phyloP scores from a whole-genome alignment of 2,329 filamentous ascomycete species.

The Gaeumannomyces tritici region DNA sequence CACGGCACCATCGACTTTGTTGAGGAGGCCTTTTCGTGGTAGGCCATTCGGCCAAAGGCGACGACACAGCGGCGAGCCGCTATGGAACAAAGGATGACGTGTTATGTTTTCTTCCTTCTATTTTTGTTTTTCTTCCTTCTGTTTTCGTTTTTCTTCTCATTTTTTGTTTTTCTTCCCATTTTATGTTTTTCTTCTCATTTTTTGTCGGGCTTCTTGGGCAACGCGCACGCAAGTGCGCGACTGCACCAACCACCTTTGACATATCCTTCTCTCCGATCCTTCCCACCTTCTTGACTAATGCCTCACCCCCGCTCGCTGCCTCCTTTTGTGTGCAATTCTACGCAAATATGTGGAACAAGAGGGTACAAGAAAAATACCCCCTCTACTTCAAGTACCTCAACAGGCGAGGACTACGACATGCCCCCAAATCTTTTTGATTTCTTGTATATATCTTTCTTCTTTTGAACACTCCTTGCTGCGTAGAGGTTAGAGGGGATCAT shows the following conservation, averaged over 20 bases:
- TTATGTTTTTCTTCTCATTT: neutral
- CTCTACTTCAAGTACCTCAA: neutral
- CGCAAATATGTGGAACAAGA: neutral
- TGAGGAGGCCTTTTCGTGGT: conserved; percentile 66
- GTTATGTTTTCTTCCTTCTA: neutral
- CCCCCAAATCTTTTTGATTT: neutral
- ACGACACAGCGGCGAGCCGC: too few relatives aligned
- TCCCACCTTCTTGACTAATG: neutral
- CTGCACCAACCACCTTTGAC: too few relatives aligned
- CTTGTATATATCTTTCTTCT: conserved; percentile 1
- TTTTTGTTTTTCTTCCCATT: neutral
- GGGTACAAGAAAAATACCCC: neutral
- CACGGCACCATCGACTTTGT: conserved; percentile 64
- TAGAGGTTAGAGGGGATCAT: neutral
- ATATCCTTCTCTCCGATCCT: neutral
- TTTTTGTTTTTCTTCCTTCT: neutral
- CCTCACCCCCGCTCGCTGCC: neutral
- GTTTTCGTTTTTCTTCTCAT: neutral
- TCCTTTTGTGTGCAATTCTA: neutral
- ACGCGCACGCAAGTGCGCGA: too few relatives aligned
- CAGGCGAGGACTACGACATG: neutral
- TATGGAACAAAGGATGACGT: neutral
- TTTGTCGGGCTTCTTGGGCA: too few relatives aligned
- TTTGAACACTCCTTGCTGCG: conserved; percentile 1
- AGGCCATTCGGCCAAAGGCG: conserved; percentile 8